phyloP scores from a whole-genome alignment of 2,329 filamentous ascomycete genomes.

The Juglanconis sp. region DNA sequence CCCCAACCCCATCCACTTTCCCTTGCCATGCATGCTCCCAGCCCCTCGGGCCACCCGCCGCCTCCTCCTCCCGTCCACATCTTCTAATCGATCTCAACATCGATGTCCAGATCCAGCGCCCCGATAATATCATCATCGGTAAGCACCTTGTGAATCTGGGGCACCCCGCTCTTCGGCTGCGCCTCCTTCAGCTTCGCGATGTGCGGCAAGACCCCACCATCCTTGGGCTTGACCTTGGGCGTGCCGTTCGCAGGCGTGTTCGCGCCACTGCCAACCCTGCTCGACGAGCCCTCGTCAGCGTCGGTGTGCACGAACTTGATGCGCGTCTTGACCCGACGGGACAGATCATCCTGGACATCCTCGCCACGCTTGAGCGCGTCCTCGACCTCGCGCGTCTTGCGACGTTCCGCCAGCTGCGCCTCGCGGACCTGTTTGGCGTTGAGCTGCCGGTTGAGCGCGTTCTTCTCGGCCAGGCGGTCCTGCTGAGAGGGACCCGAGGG shows the following conservation, averaged over 20 bases:
- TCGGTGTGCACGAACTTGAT: conserved; percentile 67
- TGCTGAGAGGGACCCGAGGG: conserved; percentile 60
- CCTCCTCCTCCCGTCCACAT: too few species aligned
- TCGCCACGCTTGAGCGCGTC: conserved; percentile 63
- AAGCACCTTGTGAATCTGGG: conserved; percentile 72
- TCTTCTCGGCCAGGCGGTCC: conserved; percentile 78
- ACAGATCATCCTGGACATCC: conserved; percentile 23
- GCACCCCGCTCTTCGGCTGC: conserved; percentile 55
- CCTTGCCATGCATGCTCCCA: too few species aligned
- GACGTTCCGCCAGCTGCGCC: conserved; percentile 79
- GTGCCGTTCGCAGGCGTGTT: conserved; percentile 53
- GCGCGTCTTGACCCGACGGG: conserved; percentile 51
- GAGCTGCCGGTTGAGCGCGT: conserved; percentile 76
- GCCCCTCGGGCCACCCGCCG: too few species aligned
- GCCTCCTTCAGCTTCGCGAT: conserved; percentile 53
- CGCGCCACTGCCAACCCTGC: conserved; percentile 46
- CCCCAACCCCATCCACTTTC: too few species aligned
- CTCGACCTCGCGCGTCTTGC: conserved; percentile 54
- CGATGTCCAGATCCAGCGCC: conserved; percentile 83
- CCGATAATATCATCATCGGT: conserved; percentile 94
- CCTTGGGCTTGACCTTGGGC: conserved; percentile 43
- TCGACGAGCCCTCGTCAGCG: conserved; percentile 48
- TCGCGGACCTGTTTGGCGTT: conserved; percentile 90
- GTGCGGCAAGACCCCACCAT: conserved; percentile 45
- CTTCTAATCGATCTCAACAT: conserved; percentile 70